Evolutionary conservation across 257 asterid species (phyloP).

Genomic region (Solanum piurae): DNA sequence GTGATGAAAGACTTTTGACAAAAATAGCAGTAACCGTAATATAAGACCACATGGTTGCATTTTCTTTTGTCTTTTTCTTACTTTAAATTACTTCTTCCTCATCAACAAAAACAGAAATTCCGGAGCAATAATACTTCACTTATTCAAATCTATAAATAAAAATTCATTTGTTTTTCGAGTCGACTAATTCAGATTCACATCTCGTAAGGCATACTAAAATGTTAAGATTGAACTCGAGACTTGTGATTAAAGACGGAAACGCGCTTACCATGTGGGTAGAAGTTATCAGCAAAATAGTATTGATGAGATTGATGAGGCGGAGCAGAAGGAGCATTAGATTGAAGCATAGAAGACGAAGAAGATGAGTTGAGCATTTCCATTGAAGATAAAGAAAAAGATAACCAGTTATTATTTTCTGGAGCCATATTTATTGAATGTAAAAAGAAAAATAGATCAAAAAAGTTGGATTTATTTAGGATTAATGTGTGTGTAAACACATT

Average conservation of each 20-base stretch:
- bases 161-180: background rate
- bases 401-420: constrained; percentile 60
- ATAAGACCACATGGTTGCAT: background rate
- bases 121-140: background rate
- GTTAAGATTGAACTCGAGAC: background rate
- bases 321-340: background rate
- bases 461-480: background rate
- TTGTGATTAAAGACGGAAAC: background rate
- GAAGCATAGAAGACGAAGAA: background rate
- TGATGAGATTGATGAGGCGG: constrained; percentile 24
- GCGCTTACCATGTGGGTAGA: constrained; percentile 43
- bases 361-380: constrained; percentile 58
- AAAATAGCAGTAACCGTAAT: background rate
- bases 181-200: background rate
- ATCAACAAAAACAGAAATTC: background rate
- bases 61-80: background rate
- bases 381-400: constrained; percentile 72
- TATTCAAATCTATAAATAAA: background rate
- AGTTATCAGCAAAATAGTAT: constrained; percentile 60
- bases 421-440: constrained; percentile 35
- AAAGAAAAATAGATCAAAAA: background rate
- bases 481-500: background rate
- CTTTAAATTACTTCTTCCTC: background rate
- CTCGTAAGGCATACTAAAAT: background rate
- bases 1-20: background rate